Conservation (phyloP, 495 filamentous ascomycete genomes). For the Amniculicola lignicola region DNA sequence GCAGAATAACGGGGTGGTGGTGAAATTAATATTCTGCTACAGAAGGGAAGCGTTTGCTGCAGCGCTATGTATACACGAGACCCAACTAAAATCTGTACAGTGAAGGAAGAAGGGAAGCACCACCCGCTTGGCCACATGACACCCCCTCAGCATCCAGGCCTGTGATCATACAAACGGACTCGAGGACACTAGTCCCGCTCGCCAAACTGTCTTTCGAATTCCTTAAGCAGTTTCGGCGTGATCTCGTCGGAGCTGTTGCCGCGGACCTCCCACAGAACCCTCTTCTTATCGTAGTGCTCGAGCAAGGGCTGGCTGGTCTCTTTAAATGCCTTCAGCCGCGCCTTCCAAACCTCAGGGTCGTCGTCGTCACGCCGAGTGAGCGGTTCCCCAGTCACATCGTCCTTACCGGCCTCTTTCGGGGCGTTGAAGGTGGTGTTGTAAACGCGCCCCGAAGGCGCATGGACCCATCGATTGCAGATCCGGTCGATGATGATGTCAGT, state of each 20-base stretch:
- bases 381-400: slow-evolving; percentile 88
- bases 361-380: slow-evolving; percentile 83
- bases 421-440: slow-evolving; percentile 93
- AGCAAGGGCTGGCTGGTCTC: slow-evolving; percentile 81
- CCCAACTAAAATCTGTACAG: neutral
- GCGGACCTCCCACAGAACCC: slow-evolving; percentile 82
- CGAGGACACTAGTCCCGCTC: slow-evolving; percentile 1
- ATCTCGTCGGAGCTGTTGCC: slow-evolving; percentile 94
- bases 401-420: slow-evolving; percentile 73
- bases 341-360: slow-evolving; percentile 77
- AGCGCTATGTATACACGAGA: neutral
- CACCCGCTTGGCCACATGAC: no score
- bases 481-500: slow-evolving; percentile 78
- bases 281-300: slow-evolving; percentile 81
- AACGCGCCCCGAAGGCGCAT: slow-evolving; percentile 83
- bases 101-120: neutral
- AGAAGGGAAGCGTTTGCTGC: neutral
- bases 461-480: slow-evolving; percentile 88
- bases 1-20: no score
- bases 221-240: slow-evolving; percentile 73
- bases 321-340: slow-evolving; percentile 74
- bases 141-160: no score
- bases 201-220: slow-evolving; percentile 73
- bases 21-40: slow-evolving; percentile 14
- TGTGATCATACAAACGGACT: neutral